phyloP scores from a whole-genome alignment of 306 rosid species.

The Acacia acuminata region DNA sequence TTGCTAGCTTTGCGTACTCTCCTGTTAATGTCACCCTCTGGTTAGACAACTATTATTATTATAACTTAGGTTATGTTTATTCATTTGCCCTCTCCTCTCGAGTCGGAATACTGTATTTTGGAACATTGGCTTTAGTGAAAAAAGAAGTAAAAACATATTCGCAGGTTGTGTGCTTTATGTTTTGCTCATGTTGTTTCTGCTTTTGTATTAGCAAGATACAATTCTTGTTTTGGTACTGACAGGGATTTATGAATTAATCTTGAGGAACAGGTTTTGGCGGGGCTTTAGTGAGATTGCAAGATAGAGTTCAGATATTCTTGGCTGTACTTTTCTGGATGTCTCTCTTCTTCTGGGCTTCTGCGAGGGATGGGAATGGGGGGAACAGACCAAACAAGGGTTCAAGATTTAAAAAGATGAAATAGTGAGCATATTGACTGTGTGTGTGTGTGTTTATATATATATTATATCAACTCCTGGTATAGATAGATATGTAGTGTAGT shows the following conservation, averaged over 20 bases:
- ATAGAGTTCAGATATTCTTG: slow-evolving; percentile 74
- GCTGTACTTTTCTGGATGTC: slow-evolving; percentile 99
- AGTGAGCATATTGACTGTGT: slow-evolving; percentile 42
- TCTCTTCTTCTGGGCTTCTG: slow-evolving; percentile 92
- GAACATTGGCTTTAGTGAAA: neutral
- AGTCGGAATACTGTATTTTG: neutral
- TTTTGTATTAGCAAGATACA: neutral
- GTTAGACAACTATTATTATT: neutral
- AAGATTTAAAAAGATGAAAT: slow-evolving; percentile 46
- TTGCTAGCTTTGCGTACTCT: neutral
- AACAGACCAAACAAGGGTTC: slow-evolving; percentile 57
- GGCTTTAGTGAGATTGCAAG: slow-evolving; percentile 50
- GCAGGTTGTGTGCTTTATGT: neutral
- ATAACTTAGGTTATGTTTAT: neutral
- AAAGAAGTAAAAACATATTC: neutral
- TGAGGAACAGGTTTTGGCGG: slow-evolving; percentile 44
- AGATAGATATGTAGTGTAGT: slow-evolving; percentile 12
- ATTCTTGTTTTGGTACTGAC: neutral
- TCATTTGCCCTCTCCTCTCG: neutral
- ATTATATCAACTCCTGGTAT: neutral
- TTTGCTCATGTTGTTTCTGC: slow-evolving; percentile 2
- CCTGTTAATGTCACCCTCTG: neutral
- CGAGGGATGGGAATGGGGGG: slow-evolving; percentile 64
- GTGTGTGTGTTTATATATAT: neutral
- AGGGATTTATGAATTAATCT: neutral